Conservation (phyloP, 176 grass and related monocot genomes). For the Miscanthus lutarioriparius region DNA sequence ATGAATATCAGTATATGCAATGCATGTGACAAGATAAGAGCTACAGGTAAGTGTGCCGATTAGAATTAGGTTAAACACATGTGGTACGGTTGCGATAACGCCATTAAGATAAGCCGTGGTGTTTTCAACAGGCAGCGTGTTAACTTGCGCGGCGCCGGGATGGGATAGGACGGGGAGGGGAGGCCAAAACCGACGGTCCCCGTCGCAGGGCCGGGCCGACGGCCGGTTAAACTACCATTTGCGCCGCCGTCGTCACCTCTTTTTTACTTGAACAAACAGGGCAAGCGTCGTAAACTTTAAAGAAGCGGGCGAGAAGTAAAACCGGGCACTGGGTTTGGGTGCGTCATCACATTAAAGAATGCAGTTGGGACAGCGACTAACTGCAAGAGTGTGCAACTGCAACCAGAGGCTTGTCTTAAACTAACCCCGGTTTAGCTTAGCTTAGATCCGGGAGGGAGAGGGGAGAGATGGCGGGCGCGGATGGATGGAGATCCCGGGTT, state of each 20-base stretch:
- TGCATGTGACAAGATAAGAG: slow-evolving; percentile 17
- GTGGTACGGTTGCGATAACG: not conserved
- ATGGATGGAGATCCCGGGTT: slow-evolving; percentile 1
- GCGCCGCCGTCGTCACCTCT: not conserved
- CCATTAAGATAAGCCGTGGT: not conserved
- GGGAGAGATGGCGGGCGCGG: too few species aligned
- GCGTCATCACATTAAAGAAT: slow-evolving; percentile 16
- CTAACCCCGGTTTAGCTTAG: not conserved
- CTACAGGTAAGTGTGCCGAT: not conserved
- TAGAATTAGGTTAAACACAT: slow-evolving; percentile 14
- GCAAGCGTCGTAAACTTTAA: not conserved
- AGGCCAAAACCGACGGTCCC: slow-evolving; percentile 5
- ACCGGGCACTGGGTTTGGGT: not conserved
- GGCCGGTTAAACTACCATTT: slow-evolving; percentile 21
- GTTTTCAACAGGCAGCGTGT: not conserved
- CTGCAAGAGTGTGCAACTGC: not conserved
- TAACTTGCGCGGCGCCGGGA: not conserved
- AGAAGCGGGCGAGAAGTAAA: not conserved
- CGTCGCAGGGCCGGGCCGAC: slow-evolving; percentile 30
- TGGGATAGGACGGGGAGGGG: not conserved
- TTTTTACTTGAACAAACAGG: too few species aligned
- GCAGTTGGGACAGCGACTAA: slow-evolving; percentile 34
- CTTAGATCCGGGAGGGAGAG: not conserved
- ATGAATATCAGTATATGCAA: not conserved
- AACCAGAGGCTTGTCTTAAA: not conserved